Evolutionary conservation across 305 asterid species (phyloP), one percentile per base, ranked within the genome.

Genomic region (Vinca major): DNA sequence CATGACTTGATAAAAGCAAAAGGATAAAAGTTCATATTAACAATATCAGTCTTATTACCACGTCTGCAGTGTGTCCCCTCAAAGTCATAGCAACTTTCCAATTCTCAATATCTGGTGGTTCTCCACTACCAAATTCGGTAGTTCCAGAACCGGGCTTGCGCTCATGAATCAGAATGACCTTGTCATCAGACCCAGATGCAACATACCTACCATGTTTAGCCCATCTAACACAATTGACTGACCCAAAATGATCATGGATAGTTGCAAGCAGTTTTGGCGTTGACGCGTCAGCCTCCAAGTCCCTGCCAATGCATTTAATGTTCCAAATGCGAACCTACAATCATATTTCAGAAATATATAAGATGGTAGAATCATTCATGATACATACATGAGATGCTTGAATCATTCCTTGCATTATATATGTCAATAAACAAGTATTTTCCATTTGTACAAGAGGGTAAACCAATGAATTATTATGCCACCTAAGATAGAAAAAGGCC

Each of bases 121-220:
- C 99, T 69, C 97, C 96, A 48, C 97, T 91, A 68, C 99, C 99
- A 41, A 93, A 93, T 66, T 93, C 99, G 0, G 91, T 86, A 75
- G 97, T 91, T 70, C 97, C 99, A 0, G 91, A 85, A 75, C 99
- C 97, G 55, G 98, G 95, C 79, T 94, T 94, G 69, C 96, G 85
- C 88, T 94, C 99, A 63, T 94, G 99, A 74, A 94, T 78, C 74
- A 86, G 89, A 81, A 94, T 89, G 61, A 85, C 96, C 86, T 94
- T 97, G 78, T 91, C 99, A 74, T 94, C 99, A 17, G 99, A 91
- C 56, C 99, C 99, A 67, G 99, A 94, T 76, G 99, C 99, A 74
- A 94, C 79, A 69, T 85, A 94, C 16, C 97, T 83, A 20, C 98
- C 96, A 77, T 94, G 97, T 68, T 86, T 89, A 66, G 99, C 96